Conservation (phyloP, 2,329 filamentous ascomycete genomes). For the Arthrobotrys musiformis region DNA sequence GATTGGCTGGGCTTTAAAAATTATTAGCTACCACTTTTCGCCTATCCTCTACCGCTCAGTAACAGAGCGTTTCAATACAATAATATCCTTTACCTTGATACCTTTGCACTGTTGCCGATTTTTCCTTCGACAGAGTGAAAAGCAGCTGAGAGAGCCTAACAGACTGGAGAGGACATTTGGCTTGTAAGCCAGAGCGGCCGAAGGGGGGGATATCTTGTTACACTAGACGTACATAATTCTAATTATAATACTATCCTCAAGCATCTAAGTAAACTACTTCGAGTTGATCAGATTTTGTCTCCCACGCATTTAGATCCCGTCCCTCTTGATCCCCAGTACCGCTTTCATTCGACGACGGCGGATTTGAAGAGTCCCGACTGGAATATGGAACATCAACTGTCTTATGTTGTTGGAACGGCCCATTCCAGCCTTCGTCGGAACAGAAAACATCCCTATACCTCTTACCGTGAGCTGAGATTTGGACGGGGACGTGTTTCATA, state of each 20-base stretch:
- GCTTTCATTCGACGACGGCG: neutral
- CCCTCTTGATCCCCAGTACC: neutral
- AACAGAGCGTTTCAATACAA: no score
- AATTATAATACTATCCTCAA: no score
- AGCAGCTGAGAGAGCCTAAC: no score
- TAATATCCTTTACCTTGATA: no score
- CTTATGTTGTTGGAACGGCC: slow-evolving; percentile 29
- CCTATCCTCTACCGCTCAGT: no score
- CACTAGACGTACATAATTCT: no score
- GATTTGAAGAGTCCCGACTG: neutral
- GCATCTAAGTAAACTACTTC: neutral
- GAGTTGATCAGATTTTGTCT: neutral
- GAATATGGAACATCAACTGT: neutral
- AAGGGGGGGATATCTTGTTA: no score
- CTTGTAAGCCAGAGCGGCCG: no score
- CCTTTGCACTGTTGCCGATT: no score
- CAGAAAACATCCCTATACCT: neutral
- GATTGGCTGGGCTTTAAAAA: slow-evolving; percentile 10
- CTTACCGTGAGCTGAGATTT: neutral
- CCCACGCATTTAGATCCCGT: neutral
- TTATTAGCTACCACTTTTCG: neutral
- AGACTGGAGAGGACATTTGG: no score
- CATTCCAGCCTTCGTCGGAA: slow-evolving; percentile 2
- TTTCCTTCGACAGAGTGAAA: no score
- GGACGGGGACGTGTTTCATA: neutral